Conservation (phyloP, 306 rosid species). For the Canavalia gladiata region DNA sequence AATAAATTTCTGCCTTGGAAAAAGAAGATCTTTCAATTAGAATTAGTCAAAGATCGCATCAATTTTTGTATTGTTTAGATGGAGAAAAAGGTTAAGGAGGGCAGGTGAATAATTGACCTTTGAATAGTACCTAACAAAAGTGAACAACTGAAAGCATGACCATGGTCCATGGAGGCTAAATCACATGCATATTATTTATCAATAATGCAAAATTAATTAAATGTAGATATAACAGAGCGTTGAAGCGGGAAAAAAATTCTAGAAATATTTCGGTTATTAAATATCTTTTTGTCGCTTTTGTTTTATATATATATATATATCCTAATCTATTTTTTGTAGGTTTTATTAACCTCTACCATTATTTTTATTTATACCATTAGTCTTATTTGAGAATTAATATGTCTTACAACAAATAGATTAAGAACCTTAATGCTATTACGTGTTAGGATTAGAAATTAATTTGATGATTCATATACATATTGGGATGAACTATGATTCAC, state of each 20-base stretch:
- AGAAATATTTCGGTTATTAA: no score
- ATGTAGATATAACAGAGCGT: background rate
- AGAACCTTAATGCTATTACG: no score
- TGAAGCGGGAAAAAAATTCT: background rate
- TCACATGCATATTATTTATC: constrained; percentile 27
- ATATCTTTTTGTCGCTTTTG: no score
- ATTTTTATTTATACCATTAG: no score
- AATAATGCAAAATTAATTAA: background rate
- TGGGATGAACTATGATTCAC: no score
- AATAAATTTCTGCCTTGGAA: constrained; percentile 21
- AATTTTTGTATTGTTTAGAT: background rate
- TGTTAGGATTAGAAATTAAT: no score
- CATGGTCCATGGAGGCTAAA: background rate
- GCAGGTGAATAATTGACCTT: constrained; percentile 35
- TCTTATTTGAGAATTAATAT: no score
- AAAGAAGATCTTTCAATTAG: background rate
- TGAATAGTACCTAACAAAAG: background rate
- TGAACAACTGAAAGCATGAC: constrained; percentile 14
- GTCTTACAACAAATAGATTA: no score
- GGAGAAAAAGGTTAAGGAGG: background rate
- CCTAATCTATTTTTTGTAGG: no score
- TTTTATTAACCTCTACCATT: no score
- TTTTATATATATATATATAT: no score
- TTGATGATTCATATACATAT: no score
- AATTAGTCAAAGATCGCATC: constrained; percentile 44